A percentile compares a stretch with the other conserved stretches of the same genome.
These are phyloP conservation scores for Theobroma cacao DNA, from an alignment of 345 rosid genomes.

Conservation along the genomic window DNA sequence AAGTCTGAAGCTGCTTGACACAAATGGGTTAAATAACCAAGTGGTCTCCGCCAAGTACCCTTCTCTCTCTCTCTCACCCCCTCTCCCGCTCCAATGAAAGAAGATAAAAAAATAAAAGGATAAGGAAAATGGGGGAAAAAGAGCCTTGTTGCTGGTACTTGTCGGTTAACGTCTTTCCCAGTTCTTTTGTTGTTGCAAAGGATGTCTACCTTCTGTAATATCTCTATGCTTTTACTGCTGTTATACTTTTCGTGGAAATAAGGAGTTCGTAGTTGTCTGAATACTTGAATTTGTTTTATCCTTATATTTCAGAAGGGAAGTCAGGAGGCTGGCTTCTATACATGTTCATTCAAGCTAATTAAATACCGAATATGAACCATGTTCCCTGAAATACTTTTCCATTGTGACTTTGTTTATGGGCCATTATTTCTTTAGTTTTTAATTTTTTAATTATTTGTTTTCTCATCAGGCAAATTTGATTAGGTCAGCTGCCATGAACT, in stretches of 20 bases:
- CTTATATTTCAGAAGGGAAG: background rate
- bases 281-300: background rate
- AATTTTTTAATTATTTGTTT: slow-evolving; percentile 3
- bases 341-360: background rate
- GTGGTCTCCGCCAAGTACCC: background rate
- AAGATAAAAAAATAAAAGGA: background rate
- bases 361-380: slow-evolving; percentile 1
- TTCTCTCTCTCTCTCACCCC: background rate
- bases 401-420: slow-evolving; percentile 1
- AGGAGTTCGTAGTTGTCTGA: background rate
- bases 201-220: background rate
- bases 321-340: background rate
- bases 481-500: slow-evolving; percentile 77
- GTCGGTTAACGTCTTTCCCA: background rate
- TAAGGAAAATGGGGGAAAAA: background rate
- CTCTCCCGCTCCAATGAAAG: background rate
- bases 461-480: slow-evolving; percentile 75
- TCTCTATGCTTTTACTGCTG: background rate
- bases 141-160: background rate
- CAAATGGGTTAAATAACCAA: background rate
- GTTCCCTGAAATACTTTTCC: background rate
- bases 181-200: background rate
- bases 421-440: background rate
- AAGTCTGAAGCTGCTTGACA: background rate
- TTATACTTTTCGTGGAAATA: background rate